Conservation (phyloP, 768 basidiomycete genomes). For the Tremella fuciformis region DNA sequence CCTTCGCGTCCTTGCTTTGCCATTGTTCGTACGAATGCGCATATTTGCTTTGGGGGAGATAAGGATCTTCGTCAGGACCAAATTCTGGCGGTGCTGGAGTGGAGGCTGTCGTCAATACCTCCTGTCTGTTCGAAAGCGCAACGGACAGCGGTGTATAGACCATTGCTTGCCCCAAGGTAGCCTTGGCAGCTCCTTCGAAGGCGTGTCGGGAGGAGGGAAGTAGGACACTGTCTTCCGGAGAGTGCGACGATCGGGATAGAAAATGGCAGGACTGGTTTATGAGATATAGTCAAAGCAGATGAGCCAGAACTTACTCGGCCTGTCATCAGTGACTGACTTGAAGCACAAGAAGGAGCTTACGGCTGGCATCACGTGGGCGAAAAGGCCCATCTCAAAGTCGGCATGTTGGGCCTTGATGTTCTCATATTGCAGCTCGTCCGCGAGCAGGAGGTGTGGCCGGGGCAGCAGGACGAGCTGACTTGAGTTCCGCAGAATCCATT, state of each 20-base stretch:
- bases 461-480: not conserved
- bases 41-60: not conserved
- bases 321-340: not conserved
- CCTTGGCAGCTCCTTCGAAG: not conserved
- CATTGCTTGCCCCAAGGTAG: slow-evolving; percentile 9
- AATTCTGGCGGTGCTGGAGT: not conserved
- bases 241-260: slow-evolving; percentile 1
- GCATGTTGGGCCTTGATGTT: not conserved
- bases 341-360: slow-evolving; percentile 2
- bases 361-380: slow-evolving; percentile 8
- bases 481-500: not conserved
- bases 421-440: slow-evolving; percentile 5
- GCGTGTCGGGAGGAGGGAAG: slow-evolving; percentile 10
- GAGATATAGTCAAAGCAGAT: not conserved
- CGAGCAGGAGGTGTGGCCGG: slow-evolving; percentile 1
- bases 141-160: slow-evolving; percentile 5
- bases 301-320: slow-evolving; percentile 4
- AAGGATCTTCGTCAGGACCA: not conserved
- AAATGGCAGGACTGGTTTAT: slow-evolving; percentile 5
- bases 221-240: slow-evolving; percentile 10
- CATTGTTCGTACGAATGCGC: not conserved
- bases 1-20: not conserved
- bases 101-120: not conserved
- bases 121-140: not conserved
- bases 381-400: slow-evolving; percentile 9